Evolutionary conservation across 2,329 filamentous ascomycete genomes (phyloP).

Genomic region (Gaeumannomyces sp.): DNA sequence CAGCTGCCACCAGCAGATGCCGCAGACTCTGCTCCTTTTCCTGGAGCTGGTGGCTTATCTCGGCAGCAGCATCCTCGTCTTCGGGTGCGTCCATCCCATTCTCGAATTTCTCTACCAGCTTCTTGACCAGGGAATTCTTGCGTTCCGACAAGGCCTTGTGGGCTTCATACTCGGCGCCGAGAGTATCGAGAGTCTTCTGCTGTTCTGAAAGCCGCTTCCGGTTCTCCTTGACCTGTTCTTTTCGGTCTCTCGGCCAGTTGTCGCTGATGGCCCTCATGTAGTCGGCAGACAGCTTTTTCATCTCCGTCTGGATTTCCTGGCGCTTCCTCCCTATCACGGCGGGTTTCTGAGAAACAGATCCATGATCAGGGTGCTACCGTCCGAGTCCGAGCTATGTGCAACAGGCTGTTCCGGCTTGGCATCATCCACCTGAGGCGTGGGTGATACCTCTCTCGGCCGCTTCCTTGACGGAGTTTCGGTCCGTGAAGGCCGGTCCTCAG

Average conservation of each 20-base stretch:
- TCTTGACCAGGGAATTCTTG: conserved; percentile 38
- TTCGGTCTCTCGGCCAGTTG: conserved; percentile 37
- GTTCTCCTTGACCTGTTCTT: conserved; percentile 41
- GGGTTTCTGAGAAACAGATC: conserved; percentile 29
- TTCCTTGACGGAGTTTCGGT: not conserved
- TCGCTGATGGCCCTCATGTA: conserved; percentile 42
- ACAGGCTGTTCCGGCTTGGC: conserved; percentile 10
- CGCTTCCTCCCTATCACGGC: conserved; percentile 29
- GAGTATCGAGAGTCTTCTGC: conserved; percentile 35
- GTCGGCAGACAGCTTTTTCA: conserved; percentile 41
- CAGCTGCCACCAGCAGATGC: conserved; percentile 35
- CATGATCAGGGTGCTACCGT: conserved; percentile 27
- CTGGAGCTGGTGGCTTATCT: conserved; percentile 39
- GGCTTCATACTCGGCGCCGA: conserved; percentile 34
- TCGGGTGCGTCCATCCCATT: conserved; percentile 45
- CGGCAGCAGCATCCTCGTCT: conserved; percentile 44
- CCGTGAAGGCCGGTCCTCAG: not conserved
- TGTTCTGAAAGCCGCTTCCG: conserved; percentile 42
- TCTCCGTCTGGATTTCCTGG: conserved; percentile 32
- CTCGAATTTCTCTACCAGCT: conserved; percentile 44
- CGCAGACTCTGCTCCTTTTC: conserved; percentile 37
- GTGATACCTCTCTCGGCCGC: not conserved
- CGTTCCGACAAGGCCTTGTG: conserved; percentile 36
- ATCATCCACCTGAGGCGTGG: not conserved
- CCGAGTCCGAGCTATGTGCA: conserved; percentile 22